These are phyloP conservation scores for Trichoderma oligosporum DNA, from an alignment of 2,329 filamentous ascomycete genomes.

Conservation along the genomic window DNA sequence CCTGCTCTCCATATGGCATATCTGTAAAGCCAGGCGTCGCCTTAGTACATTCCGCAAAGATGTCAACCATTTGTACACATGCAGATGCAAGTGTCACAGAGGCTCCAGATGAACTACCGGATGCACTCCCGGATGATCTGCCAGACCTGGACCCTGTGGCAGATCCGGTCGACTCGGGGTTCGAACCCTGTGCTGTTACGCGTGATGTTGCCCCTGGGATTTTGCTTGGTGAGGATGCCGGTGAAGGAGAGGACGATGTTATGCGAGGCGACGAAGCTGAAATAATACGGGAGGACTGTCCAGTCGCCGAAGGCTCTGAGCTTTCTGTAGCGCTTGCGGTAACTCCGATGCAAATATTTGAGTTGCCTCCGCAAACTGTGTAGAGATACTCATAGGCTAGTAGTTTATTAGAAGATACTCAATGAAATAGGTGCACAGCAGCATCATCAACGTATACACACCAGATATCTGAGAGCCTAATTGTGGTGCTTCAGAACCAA, in stretches of 20 bases:
- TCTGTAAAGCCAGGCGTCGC: constrained; percentile 27
- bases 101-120: background rate
- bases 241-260: background rate
- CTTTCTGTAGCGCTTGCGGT: background rate
- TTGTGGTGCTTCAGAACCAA: constrained; percentile 25
- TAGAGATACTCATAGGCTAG: constrained; percentile 30
- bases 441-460: constrained; percentile 19
- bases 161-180: background rate
- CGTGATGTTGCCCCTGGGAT: background rate
- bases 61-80: constrained; percentile 28
- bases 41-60: constrained; percentile 29
- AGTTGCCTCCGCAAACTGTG: constrained; percentile 22
- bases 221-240: constrained; percentile 6
- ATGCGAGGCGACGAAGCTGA: background rate
- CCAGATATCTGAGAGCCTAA: constrained; percentile 27
- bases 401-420: background rate
- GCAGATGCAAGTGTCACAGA: constrained; percentile 22
- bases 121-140: background rate
- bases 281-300: background rate
- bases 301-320: background rate
- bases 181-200: background rate
- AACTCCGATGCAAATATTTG: background rate
- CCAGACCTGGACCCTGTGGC: background rate
- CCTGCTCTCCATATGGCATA: constrained; percentile 28
- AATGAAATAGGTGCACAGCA: background rate